Base-by-base conservation (phyloP, 208 protist genomes). In the Leishmania tropica region DNA sequence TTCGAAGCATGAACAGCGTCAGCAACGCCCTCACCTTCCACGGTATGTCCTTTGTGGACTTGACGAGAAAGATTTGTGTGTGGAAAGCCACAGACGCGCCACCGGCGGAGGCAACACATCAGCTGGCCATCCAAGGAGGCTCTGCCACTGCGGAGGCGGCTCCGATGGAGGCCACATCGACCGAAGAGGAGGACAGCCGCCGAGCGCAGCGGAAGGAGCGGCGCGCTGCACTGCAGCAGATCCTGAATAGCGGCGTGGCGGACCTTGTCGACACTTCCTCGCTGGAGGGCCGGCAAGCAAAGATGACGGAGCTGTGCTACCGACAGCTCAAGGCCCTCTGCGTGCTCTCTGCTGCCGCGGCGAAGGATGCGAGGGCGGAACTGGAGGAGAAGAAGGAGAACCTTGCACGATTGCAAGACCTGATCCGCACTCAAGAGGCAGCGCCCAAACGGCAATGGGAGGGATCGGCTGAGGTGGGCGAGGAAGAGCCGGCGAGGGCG, bases 1-100 rank as follows among this genome's bases (percentile, higher is more conserved):
- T 97, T 67, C 75, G 81, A 21, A 94, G 91, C 83, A 86, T 97
- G 62, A 96, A 97, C 83, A 96, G 93, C 83, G 88, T 97, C 71
- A 96, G 92, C 83, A 96, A 88, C 35, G 95, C 95, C 4, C 76
- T 95, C 60, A 87, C 88, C 19, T 96, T 97, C 75, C 90, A 94
- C 56, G 92, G 92, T 17, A 88, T 96, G 47, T 85, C 90, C 2
- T 96, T 96, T 87, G 85, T 92, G 11, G 92, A 96, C 67, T 53
- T 95, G 65, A 89, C 88, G 2, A 86, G 72, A 31, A 89, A 88
- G 53, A 78, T 97, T 1, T 79, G 90, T 13, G 83, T 97, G 21
- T 97, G 95, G 93, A 88, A 86, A 48, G 95, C 93, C n/a, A 94
- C 81, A 1, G 89, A 97, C 48, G 75, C 92, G 3, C 92, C 93